phyloP scores from a whole-genome alignment of 495 filamentous ascomycete genomes.

The Clavariopsis aquatica region DNA sequence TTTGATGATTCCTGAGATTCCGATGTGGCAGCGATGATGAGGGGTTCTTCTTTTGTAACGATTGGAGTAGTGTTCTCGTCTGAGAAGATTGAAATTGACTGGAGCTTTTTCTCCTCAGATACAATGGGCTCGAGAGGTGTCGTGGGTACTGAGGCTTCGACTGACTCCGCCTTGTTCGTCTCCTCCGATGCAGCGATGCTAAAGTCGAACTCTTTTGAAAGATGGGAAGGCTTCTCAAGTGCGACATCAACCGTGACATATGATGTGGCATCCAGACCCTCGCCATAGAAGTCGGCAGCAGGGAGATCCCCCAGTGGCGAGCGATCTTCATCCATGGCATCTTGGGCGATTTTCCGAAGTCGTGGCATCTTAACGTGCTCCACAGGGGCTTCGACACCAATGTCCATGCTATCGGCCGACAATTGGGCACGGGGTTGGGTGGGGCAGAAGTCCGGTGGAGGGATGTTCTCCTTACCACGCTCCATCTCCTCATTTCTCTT shows the following conservation, averaged over 20 bases:
- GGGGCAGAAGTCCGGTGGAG: conserved; percentile 56
- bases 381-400: conserved; percentile 18
- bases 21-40: not conserved
- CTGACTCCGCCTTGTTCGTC: not conserved
- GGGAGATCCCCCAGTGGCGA: conserved; percentile 69
- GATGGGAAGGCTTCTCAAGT: conserved; percentile 31
- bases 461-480: conserved; percentile 89
- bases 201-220: conserved; percentile 40
- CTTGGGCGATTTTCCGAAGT: conserved; percentile 31
- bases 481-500: conserved; percentile 57
- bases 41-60: too few species aligned
- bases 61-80: conserved; percentile 10
- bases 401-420: conserved; percentile 23
- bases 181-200: conserved; percentile 14
- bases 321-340: conserved; percentile 61
- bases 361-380: conserved; percentile 26
- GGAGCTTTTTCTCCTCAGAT: not conserved
- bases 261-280: conserved; percentile 64
- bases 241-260: conserved; percentile 46
- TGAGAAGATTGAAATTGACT: conserved; percentile 24
- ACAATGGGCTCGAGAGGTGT: not conserved
- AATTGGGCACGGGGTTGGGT: conserved; percentile 35
- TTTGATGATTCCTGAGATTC: not conserved
- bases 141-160: not conserved
- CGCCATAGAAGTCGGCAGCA: conserved; percentile 70